phyloP scores from a whole-genome alignment of 192 early-diverging fungal species.

The Coemansia aciculifera region DNA sequence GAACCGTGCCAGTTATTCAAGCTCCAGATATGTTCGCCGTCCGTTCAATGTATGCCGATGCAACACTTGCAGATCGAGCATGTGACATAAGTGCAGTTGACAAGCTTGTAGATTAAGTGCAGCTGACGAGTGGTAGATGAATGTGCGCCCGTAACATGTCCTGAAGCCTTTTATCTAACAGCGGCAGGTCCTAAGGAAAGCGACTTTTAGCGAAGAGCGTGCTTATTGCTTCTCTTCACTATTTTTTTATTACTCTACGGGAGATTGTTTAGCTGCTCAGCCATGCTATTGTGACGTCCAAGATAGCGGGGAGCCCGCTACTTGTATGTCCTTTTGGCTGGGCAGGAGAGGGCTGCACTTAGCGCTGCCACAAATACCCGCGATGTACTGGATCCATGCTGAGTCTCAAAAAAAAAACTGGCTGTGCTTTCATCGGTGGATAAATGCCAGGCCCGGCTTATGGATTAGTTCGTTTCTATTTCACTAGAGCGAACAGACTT shows the following conservation, averaged over 20 bases:
- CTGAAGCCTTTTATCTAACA: slow-evolving; percentile 18
- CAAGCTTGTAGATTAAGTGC: too few relatives aligned
- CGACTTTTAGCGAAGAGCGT: neutral
- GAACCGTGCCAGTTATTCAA: neutral
- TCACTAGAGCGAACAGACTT: too few relatives aligned
- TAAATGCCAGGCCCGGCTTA: neutral
- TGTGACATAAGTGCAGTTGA: neutral
- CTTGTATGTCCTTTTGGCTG: neutral
- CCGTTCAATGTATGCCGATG: slow-evolving; percentile 21
- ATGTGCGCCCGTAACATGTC: slow-evolving; percentile 49
- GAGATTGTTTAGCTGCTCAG: neutral
- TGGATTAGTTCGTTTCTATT: neutral
- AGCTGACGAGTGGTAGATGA: neutral
- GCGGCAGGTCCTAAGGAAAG: slow-evolving; percentile 35
- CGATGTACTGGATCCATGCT: neutral
- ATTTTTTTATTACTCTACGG: slow-evolving; percentile 5
- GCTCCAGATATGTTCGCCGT: slow-evolving; percentile 5
- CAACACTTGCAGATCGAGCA: slow-evolving; percentile 8
- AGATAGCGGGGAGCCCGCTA: neutral
- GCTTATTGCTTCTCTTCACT: too few relatives aligned
- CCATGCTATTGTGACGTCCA: neutral
- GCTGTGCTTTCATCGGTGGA: neutral
- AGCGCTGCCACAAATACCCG: neutral
- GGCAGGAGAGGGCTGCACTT: neutral
- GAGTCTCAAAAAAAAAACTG: neutral